Base-by-base conservation (phyloP, 345 rosid genomes). In the Dipteronia dyeriana region DNA sequence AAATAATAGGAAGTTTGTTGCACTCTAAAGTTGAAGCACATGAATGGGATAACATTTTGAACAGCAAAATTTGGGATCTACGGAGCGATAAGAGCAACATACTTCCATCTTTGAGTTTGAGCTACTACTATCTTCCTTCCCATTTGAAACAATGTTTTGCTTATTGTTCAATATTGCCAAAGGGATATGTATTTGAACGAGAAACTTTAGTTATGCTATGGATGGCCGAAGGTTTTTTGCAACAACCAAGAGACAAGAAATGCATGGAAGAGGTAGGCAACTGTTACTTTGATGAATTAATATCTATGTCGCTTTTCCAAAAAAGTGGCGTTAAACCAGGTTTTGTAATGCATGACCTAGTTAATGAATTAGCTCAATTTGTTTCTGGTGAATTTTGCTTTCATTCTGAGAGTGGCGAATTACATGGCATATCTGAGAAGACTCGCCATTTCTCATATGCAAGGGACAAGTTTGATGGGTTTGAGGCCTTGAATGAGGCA, bases 161-260 rank as follows among this genome's bases (percentile, higher is more conserved):
- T 13, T 84, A 81, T 38, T 84, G 84, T 41, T 81, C 84, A 14
- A 81, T 84, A 45, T 84, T 84, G 47, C 82, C 84, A 2, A 81
- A 84, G 62, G 84, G 82, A 10, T 74, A 72, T 38, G 70, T 57
- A 14, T 81, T 84, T 64, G 80, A 78, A 45, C 81, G 81, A 76
- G 74, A 78, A 22, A 75, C 38, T 12, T 67, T 84, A 71, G 49
- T 84, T 68, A 80, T 75, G 11, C 7, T 84, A 38, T 84, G 86
- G 86, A 84, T 81, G 86, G 84, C 86, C 5, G 78, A 84, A 57
- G 84, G 84, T 43, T 80, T 83, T 1, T 75, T 84, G 70, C 84
- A 75, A 7, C 70, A 75, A 62, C 77, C 74, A 51, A 62, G 62
- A 66, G 71, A 70, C 70, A 76, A 74, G n/a, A 68, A 67, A 75